A percentile compares a stretch with the other conserved stretches of the same genome.
phyloP scores from a whole-genome alignment of 2,329 filamentous ascomycete genomes.

The Phoma herbarum region DNA sequence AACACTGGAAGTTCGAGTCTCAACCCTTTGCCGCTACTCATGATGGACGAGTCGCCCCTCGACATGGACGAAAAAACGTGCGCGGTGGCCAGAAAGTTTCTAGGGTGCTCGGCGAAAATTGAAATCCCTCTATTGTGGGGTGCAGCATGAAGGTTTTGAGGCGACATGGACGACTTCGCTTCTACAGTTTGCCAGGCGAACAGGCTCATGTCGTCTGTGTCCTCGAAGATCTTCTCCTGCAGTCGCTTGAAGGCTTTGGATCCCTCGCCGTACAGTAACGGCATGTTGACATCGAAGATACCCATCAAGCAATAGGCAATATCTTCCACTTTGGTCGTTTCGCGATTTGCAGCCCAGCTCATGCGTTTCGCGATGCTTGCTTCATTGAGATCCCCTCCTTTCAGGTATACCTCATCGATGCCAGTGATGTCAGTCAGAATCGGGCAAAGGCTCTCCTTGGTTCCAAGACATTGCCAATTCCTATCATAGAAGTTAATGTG shows the following conservation, averaged over 20 bases:
- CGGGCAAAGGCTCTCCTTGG: conserved; percentile 3
- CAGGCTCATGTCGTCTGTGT: neutral
- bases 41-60: too few species aligned
- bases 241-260: neutral
- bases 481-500: conserved; percentile 17
- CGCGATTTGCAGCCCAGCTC: conserved; percentile 19
- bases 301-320: conserved; percentile 18
- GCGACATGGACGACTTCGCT: too few species aligned
- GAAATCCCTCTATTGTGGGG: too few species aligned
- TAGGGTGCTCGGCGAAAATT: too few species aligned
- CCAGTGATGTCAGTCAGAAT: conserved; percentile 11
- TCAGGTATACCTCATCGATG: neutral
- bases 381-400: neutral
- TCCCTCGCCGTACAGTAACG: neutral
- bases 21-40: too few species aligned
- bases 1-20: too few species aligned
- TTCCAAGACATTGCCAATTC: conserved; percentile 8
- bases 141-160: too few species aligned
- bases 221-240: neutral
- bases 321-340: conserved; percentile 22
- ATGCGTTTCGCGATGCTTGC: conserved; percentile 20
- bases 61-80: too few species aligned
- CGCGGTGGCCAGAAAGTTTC: too few species aligned
- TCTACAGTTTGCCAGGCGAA: neutral
- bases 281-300: conserved; percentile 23